Conservation (phyloP, 2,329 filamentous ascomycete genomes). For the Fusarium guadeloupense region DNA sequence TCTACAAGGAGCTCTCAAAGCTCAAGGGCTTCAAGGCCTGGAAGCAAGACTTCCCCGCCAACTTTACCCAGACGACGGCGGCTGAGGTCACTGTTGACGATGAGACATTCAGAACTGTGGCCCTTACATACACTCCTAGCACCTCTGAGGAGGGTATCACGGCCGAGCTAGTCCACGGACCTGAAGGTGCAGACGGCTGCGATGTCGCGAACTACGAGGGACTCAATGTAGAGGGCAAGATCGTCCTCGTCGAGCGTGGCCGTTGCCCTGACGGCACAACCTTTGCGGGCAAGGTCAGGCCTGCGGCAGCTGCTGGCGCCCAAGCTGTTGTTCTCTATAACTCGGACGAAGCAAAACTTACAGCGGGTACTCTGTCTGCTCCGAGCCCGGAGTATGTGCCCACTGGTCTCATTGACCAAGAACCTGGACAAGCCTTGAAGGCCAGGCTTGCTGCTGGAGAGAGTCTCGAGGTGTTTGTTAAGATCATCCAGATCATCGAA, state of each 20-base stretch:
- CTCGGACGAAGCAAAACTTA: slow-evolving; percentile 43
- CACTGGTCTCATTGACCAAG: slow-evolving; percentile 45
- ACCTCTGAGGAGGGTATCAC: slow-evolving; percentile 45
- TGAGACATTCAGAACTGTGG: slow-evolving; percentile 41
- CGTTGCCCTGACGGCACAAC: slow-evolving; percentile 44
- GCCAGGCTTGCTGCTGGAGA: slow-evolving; percentile 47
- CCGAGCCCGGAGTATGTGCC: slow-evolving; percentile 45
- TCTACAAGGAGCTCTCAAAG: slow-evolving; percentile 42
- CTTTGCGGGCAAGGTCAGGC: slow-evolving; percentile 45
- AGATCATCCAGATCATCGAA: slow-evolving; percentile 50
- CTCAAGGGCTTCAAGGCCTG: slow-evolving; percentile 42
- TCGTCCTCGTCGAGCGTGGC: slow-evolving; percentile 47
- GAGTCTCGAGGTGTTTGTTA: slow-evolving; percentile 47
- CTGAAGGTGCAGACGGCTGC: slow-evolving; percentile 42
- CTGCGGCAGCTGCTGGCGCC: slow-evolving; percentile 45
- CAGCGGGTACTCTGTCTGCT: slow-evolving; percentile 41
- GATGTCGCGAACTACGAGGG: slow-evolving; percentile 40
- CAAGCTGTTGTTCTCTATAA: slow-evolving; percentile 47
- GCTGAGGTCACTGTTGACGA: slow-evolving; percentile 41
- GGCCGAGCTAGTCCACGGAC: slow-evolving; percentile 39
- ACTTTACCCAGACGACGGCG: slow-evolving; percentile 39
- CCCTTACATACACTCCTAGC: slow-evolving; percentile 45
- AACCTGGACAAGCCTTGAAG: slow-evolving; percentile 41
- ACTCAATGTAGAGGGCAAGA: slow-evolving; percentile 43
- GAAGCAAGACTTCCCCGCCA: slow-evolving; percentile 46